Evolutionary conservation across 2,329 filamentous ascomycete species (phyloP).

Genomic region (Ascomycota sp.): DNA sequence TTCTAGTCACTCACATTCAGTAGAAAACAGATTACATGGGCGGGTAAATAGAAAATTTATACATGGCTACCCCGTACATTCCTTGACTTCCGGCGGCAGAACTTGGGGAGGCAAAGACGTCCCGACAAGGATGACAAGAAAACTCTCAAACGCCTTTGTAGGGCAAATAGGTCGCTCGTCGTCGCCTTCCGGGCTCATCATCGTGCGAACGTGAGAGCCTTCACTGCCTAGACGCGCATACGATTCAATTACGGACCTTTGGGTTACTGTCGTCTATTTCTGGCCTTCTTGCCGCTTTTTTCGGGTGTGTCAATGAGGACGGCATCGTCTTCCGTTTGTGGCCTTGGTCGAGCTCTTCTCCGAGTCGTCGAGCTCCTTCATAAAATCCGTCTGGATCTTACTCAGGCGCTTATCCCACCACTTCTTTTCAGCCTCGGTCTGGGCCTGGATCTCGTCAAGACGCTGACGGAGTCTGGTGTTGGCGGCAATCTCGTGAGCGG

Average conservation of each 20-base stretch:
- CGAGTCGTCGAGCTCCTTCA: constrained; percentile 63
- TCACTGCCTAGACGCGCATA: too few relatives aligned
- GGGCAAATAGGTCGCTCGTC: too few relatives aligned
- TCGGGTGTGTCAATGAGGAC: constrained; percentile 52
- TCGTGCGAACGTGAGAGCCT: too few relatives aligned
- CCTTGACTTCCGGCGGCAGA: too few relatives aligned
- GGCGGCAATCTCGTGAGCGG: constrained; percentile 84
- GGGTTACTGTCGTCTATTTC: constrained; percentile 20
- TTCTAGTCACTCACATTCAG: neutral
- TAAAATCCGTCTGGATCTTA: constrained; percentile 53
- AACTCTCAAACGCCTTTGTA: too few relatives aligned
- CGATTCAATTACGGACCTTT: too few relatives aligned
- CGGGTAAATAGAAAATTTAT: too few relatives aligned
- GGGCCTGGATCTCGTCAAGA: constrained; percentile 53
- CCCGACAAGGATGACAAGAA: too few relatives aligned
- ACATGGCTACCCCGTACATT: too few relatives aligned
- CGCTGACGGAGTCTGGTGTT: constrained; percentile 59
- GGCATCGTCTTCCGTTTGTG: constrained; percentile 22
- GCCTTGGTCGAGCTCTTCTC: constrained; percentile 22
- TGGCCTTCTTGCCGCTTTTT: constrained; percentile 39
- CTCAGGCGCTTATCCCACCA: constrained; percentile 83
- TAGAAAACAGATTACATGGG: too few relatives aligned
- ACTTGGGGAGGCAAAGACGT: too few relatives aligned
- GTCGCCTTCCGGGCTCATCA: too few relatives aligned
- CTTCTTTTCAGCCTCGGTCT: constrained; percentile 53